phyloP scores from a whole-genome alignment of 2,329 filamentous ascomycete genomes.

The Fusarium globosum region DNA sequence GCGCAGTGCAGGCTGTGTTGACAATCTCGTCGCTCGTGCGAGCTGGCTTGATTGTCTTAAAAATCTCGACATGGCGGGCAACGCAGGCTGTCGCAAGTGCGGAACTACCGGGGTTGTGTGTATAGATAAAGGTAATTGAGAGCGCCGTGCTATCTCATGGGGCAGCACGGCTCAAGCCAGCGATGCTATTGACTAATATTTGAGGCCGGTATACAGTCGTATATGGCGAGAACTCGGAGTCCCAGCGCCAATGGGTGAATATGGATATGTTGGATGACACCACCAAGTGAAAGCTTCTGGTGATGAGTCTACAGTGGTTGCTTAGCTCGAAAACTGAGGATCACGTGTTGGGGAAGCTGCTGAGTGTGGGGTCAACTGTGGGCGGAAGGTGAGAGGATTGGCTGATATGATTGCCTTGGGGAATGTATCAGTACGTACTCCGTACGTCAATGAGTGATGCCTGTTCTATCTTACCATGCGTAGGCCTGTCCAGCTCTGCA shows the following conservation, averaged over 20 bases:
- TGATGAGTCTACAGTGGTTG: constrained; percentile 42
- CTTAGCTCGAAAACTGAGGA: constrained; percentile 47
- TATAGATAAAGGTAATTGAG: constrained; percentile 28
- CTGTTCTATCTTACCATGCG: background rate
- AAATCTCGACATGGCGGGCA: constrained; percentile 70
- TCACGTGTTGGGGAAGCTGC: constrained; percentile 46
- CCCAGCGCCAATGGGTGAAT: constrained; percentile 38
- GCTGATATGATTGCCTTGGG: constrained; percentile 12
- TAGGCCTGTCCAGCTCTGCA: background rate
- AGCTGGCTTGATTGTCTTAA: constrained; percentile 74
- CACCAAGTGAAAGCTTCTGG: constrained; percentile 44
- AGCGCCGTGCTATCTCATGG: constrained; percentile 49
- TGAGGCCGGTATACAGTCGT: constrained; percentile 12
- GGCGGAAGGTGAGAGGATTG: constrained; percentile 16
- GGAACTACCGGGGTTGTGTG: constrained; percentile 50
- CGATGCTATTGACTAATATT: constrained; percentile 6
- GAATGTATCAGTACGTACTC: constrained; percentile 13
- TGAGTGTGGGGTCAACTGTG: constrained; percentile 23
- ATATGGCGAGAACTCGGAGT: constrained; percentile 30
- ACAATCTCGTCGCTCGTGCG: constrained; percentile 69
- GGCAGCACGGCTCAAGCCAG: constrained; percentile 40
- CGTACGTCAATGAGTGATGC: constrained; percentile 22
- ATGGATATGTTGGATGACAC: constrained; percentile 46
- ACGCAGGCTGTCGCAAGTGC: constrained; percentile 47
- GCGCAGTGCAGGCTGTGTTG: constrained; percentile 63